Conservation (phyloP, 495 filamentous ascomycete species). For the Penicillium egyptiacum region DNA sequence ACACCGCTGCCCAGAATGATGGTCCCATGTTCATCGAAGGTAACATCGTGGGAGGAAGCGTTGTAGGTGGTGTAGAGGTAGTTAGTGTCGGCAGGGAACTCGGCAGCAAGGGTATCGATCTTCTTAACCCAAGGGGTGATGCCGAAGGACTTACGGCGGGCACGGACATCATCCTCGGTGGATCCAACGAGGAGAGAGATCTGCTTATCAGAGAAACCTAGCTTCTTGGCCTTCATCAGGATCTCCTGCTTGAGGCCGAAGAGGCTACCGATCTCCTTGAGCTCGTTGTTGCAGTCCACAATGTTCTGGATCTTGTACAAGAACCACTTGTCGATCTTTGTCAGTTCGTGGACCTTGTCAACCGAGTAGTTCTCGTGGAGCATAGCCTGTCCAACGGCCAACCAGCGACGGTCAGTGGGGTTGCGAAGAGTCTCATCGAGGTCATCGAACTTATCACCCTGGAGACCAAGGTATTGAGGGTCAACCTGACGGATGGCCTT, state of each 20-base stretch:
- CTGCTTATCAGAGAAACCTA: constrained; percentile 96
- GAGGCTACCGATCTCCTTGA: constrained; percentile 84
- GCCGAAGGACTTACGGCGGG: constrained; percentile 78
- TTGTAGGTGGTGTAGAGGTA: constrained; percentile 99
- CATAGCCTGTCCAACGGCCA: constrained; percentile 97
- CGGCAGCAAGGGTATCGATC: constrained; percentile 94
- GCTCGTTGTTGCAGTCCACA: constrained; percentile 81
- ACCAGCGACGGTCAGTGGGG: constrained; percentile 92
- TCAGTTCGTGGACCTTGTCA: constrained; percentile 85
- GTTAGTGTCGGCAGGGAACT: constrained; percentile 97
- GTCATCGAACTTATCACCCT: constrained; percentile 91
- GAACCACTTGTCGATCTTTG: constrained; percentile 99
- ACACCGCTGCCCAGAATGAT: constrained; percentile 91
- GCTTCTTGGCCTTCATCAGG: constrained; percentile 87
- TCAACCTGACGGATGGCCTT: constrained; percentile 98
- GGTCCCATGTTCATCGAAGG: constrained; percentile 90
- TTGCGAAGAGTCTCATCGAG: constrained; percentile 87
- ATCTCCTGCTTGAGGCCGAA: constrained; percentile 84
- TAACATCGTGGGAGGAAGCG: constrained; percentile 90
- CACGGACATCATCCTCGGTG: constrained; percentile 87
- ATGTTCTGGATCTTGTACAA: constrained; percentile 96
- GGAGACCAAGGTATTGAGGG: constrained; percentile 86
- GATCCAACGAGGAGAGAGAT: constrained; percentile 83
- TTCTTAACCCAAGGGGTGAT: constrained; percentile 93
- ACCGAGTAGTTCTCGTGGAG: constrained; percentile 93